phyloP scores from a whole-genome alignment of 2,329 filamentous ascomycete species.

The Trichophyton verrucosum region DNA sequence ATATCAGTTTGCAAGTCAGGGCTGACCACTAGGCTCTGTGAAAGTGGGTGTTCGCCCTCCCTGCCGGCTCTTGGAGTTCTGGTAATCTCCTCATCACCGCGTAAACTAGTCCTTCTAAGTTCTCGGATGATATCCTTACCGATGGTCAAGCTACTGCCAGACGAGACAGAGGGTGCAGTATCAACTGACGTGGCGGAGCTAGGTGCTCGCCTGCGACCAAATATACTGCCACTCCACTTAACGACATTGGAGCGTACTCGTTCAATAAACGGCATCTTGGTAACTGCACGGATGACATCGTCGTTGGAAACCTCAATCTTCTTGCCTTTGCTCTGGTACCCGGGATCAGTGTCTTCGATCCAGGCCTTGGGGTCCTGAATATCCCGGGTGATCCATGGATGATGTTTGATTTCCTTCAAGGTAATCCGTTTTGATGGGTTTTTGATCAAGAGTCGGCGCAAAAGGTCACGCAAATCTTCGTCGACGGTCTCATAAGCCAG shows the following conservation, averaged over 20 bases:
- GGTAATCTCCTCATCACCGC: constrained; percentile 43
- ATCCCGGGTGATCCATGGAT: constrained; percentile 77
- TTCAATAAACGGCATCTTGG: constrained; percentile 77
- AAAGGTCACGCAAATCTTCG: constrained; percentile 63
- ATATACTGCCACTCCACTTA: constrained; percentile 48
- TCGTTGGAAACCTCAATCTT: constrained; percentile 85
- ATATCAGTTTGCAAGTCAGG: constrained; percentile 39
- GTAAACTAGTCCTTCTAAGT: constrained; percentile 43
- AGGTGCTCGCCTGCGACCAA: constrained; percentile 40
- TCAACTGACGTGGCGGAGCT: constrained; percentile 44
- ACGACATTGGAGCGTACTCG: constrained; percentile 66
- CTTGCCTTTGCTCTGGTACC: constrained; percentile 60
- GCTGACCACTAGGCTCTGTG: constrained; percentile 60
- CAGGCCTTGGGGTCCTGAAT: constrained; percentile 63
- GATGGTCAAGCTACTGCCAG: constrained; percentile 42
- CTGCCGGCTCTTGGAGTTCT: constrained; percentile 38
- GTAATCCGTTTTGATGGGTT: constrained; percentile 82
- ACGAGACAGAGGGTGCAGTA: constrained; percentile 44
- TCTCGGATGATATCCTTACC: constrained; percentile 40
- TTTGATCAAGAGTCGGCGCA: constrained; percentile 71
- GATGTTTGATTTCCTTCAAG: constrained; percentile 81
- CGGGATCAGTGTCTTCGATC: constrained; percentile 91
- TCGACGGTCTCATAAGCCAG: constrained; percentile 78
- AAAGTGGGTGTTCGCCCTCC: constrained; percentile 57
- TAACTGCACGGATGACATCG: constrained; percentile 81